These are phyloP conservation scores for Arthromyces matolae DNA, from an alignment of 768 basidiomycete species.

Conservation along the genomic window DNA sequence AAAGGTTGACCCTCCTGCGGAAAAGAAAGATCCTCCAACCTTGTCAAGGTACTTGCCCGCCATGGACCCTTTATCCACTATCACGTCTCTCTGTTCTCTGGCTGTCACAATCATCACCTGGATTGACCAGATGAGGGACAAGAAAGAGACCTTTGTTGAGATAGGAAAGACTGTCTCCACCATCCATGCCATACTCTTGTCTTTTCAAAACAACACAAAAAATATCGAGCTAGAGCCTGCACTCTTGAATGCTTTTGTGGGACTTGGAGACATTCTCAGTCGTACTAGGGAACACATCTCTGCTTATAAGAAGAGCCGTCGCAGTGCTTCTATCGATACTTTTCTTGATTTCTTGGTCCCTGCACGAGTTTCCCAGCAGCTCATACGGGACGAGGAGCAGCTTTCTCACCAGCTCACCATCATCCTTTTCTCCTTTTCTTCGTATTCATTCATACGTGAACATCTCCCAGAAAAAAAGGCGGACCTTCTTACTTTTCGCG, in stretches of 20 bases:
- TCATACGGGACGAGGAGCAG: conserved; percentile 14
- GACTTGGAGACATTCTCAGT: conserved; percentile 16
- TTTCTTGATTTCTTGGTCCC: conserved; percentile 11
- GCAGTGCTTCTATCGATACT: conserved; percentile 3
- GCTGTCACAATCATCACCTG: conserved; percentile 12
- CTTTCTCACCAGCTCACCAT: conserved; percentile 15
- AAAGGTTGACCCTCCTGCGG: background rate
- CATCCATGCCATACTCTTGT: conserved; percentile 11
- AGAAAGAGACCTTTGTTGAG: conserved; percentile 11
- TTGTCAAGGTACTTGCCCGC: background rate
- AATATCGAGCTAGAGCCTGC: conserved; percentile 13
- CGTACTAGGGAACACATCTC: conserved; percentile 16
- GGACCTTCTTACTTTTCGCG: background rate
- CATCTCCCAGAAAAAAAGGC: background rate
- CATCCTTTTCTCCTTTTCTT: conserved; percentile 15
- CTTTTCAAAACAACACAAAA: conserved; percentile 8
- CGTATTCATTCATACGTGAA: conserved; percentile 11
- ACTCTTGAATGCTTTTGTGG: conserved; percentile 14
- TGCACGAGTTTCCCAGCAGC: conserved; percentile 11
- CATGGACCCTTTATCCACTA: conserved; percentile 14
- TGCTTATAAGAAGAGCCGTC: conserved; percentile 1
- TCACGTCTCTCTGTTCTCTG: conserved; percentile 16
- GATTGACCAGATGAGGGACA: conserved; percentile 16
- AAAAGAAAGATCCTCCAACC: background rate
- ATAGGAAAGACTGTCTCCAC: conserved; percentile 11